Conservation (phyloP, 23 red algal species). For the Gracilaria domingensis region DNA sequence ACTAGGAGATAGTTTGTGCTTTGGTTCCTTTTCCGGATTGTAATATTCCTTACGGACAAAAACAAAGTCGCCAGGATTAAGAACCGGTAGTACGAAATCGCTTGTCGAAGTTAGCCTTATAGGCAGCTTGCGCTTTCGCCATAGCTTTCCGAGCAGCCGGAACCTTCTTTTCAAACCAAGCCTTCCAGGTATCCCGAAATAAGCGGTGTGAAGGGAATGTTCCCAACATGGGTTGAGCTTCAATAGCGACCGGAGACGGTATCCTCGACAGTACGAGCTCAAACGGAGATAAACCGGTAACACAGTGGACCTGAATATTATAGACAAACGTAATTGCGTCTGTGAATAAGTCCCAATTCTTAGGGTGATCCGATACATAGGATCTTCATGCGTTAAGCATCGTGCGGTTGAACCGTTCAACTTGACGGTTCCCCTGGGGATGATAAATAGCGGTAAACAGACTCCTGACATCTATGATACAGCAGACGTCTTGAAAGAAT, state of each 20-base stretch:
- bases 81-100: too few species aligned
- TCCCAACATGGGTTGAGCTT: too few species aligned
- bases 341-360: neutral
- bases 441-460: conserved; percentile 22
- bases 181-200: too few species aligned
- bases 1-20: too few species aligned
- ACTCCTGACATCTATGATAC: neutral
- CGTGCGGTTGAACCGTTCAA: conserved; percentile 30
- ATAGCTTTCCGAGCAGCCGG: too few species aligned
- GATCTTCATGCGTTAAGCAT: neutral
- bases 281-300: neutral
- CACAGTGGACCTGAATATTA: neutral
- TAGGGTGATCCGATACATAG: neutral
- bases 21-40: too few species aligned
- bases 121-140: too few species aligned
- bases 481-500: conserved; percentile 30
- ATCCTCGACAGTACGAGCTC: neutral
- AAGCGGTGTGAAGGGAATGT: too few species aligned
- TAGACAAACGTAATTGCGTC: neutral
- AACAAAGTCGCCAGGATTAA: too few species aligned
- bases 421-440: conserved; percentile 14
- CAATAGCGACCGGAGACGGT: neutral
- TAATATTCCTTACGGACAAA: too few species aligned
- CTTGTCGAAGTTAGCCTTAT: too few species aligned
- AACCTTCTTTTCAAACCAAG: too few species aligned